phyloP scores from a whole-genome alignment of 2,329 filamentous ascomycete species.

The Sporothrix variecibatus region DNA sequence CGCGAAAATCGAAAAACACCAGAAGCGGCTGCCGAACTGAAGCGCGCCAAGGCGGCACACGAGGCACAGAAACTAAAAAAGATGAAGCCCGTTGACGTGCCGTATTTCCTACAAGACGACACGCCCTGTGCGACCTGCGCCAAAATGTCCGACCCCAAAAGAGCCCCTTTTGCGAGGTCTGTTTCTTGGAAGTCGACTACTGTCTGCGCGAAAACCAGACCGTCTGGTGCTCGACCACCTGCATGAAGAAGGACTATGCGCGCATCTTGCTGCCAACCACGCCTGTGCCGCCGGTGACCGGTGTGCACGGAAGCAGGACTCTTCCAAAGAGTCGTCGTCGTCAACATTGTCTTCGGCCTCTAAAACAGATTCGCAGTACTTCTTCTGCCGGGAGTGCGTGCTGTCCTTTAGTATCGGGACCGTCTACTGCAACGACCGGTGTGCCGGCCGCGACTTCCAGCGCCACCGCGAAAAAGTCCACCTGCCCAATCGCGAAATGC shows the following conservation, averaged over 20 bases:
- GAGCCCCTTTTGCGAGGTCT: conserved; percentile 30
- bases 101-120: conserved; percentile 29
- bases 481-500: conserved; percentile 34
- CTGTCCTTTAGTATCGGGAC: conserved; percentile 34
- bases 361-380: conserved; percentile 24
- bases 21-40: conserved; percentile 52
- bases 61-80: conserved; percentile 49
- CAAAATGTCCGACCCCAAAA: conserved; percentile 26
- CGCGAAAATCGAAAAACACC: conserved; percentile 36
- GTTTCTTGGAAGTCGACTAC: conserved; percentile 32
- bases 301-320: conserved; percentile 15
- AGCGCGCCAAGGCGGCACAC: conserved; percentile 60
- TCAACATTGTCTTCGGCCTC: not conserved
- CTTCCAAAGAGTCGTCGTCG: not conserved
- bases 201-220: conserved; percentile 30
- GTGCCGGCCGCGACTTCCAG: conserved; percentile 38
- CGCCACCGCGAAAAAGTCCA: conserved; percentile 39
- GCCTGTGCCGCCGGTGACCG: conserved; percentile 28
- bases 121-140: conserved; percentile 28
- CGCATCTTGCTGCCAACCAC: conserved; percentile 26
- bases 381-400: conserved; percentile 41
- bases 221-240: conserved; percentile 30
- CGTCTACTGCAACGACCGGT: conserved; percentile 39
- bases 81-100: conserved; percentile 29
- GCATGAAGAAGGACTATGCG: conserved; percentile 27